phyloP scores from a whole-genome alignment of 345 rosid genomes.

The Salix arbutifolia region DNA sequence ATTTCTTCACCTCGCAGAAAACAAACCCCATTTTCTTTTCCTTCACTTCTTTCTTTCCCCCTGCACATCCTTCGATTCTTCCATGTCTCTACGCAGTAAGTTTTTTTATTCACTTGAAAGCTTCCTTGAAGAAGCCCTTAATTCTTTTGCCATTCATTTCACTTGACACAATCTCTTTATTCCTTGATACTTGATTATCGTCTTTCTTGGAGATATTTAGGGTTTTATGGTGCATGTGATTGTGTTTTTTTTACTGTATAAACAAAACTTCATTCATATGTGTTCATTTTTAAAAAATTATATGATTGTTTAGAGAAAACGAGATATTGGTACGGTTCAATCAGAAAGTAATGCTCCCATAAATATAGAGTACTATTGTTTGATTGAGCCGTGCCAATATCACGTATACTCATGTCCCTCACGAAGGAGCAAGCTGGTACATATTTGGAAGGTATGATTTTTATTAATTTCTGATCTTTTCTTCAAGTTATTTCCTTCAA shows the following conservation, averaged over 20 bases:
- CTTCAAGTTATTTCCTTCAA: not conserved
- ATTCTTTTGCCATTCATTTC: not conserved
- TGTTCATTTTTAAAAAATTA: no score
- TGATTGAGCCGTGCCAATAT: slow-evolving; percentile 99
- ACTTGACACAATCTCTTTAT: not conserved
- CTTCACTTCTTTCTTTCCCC: not conserved
- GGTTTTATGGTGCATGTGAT: not conserved
- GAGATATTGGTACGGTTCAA: slow-evolving; percentile 97
- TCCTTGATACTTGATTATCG: not conserved
- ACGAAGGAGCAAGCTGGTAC: no score
- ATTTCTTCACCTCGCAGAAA: not conserved
- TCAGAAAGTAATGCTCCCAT: slow-evolving; percentile 43
- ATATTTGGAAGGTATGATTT: not conserved
- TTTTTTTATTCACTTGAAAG: not conserved
- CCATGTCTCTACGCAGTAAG: not conserved
- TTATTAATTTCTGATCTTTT: not conserved
- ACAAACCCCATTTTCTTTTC: not conserved
- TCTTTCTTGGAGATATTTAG: not conserved
- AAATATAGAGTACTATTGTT: slow-evolving; percentile 42
- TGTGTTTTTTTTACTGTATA: not conserved
- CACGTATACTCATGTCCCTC: slow-evolving; percentile 30
- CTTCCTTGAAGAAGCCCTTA: not conserved
- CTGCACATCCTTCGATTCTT: no score
- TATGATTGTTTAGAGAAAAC: not conserved
- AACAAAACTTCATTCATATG: not conserved